Base-by-base conservation (phyloP, 768 basidiomycete genomes). In the Mycena sanguinolenta region DNA sequence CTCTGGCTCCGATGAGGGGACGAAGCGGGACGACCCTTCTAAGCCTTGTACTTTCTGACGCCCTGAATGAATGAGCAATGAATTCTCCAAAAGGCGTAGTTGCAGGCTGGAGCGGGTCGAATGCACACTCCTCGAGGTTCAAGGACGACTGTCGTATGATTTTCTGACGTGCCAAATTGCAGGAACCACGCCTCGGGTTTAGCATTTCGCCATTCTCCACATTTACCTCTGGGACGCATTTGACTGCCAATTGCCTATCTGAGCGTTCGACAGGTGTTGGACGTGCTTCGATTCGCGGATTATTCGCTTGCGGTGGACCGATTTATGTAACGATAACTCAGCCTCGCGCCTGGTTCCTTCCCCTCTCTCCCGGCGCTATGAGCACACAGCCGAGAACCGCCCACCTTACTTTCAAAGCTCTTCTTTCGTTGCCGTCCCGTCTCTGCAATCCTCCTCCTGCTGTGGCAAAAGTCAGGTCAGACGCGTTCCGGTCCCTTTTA, bases 401-500 rank as follows among this genome's bases (percentile, higher is more conserved):
- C 55, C 63, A 72, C 23, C 70, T 76, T 1, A 76, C 76, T 32
- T 28, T 83, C 65, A 77, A 70, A 68, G 76, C 80, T 1, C 67
- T 86, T 17, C 77, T 84, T 36, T 77, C 80, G 21, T 76, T 86
- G 16, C 84, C 85, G 34, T 58, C 25, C 23, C 34, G 55, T 23
- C 55, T 58, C 3, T 58, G 55, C n/a, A 58, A 58, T 58, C 55
- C 55, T 9, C 55, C 55, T 3, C 55, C 55, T n/a, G 55, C 55
- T 25, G 55, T 58, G 55, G 34, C 36, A 25, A 58, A 58, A 38
- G 36, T 36, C 34, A 58, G 55, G 49, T 50, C 9, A 50, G 25
- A 27, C 49, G 8, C 49, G 42, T 55, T 36, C 10, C 68, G 86
- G 84, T 83, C 83, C 69, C 89, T 91, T 14, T 23, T 25, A n/a